Conservation (phyloP, 495 filamentous ascomycete genomes). For the Penicillium canescens region DNA sequence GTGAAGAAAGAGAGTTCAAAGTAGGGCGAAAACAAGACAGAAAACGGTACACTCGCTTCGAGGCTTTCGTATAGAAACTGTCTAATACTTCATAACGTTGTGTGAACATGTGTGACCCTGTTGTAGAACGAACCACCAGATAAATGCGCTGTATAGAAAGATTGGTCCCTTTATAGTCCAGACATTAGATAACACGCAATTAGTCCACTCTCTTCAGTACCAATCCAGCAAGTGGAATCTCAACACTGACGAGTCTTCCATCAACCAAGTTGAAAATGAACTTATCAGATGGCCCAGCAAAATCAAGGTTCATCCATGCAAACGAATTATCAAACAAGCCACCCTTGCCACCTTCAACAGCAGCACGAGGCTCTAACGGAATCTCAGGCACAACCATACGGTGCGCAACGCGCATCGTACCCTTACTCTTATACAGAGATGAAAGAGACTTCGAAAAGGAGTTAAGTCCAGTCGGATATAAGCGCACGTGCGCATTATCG, state of each 20-base stretch:
- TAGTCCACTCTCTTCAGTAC: neutral
- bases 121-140: too few relatives aligned
- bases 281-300: neutral
- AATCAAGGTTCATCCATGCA: constrained; percentile 14
- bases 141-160: too few relatives aligned
- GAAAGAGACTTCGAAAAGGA: constrained; percentile 5
- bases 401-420: neutral
- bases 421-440: constrained; percentile 4
- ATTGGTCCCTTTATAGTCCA: too few relatives aligned
- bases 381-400: neutral
- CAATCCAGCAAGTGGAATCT: neutral
- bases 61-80: too few relatives aligned
- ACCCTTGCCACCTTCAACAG: constrained; percentile 13
- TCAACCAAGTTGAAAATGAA: constrained; percentile 3
- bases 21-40: too few relatives aligned
- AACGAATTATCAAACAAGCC: constrained; percentile 15
- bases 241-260: constrained; percentile 7
- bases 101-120: too few relatives aligned
- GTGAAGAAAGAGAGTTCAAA: too few relatives aligned
- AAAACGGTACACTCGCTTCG: too few relatives aligned
- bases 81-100: too few relatives aligned
- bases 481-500: neutral
- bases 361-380: constrained; percentile 5
- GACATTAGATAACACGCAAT: too few relatives aligned
- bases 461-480: constrained; percentile 6